Evolutionary conservation across 23 red algal genomes (phyloP).

Genomic region (Gracilaria caudata): DNA sequence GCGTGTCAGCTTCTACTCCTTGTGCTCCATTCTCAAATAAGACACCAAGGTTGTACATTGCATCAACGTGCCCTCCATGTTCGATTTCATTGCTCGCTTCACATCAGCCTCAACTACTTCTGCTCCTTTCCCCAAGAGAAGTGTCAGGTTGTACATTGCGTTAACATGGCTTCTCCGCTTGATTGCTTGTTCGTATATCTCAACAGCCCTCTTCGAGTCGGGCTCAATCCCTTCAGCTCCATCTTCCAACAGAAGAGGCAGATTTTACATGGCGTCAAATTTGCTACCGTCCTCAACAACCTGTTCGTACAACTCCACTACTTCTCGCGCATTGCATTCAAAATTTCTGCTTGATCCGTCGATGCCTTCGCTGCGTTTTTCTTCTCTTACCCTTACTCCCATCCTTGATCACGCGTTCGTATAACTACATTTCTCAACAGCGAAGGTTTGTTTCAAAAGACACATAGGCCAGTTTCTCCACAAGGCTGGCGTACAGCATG

Average conservation of each 20-base stretch:
- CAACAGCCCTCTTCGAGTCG: not conserved
- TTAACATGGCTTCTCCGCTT: not conserved
- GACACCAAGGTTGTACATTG: slow-evolving; percentile 38
- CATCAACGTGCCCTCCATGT: slow-evolving; percentile 6
- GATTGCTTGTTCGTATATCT: slow-evolving; percentile 8
- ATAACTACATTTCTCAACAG: too few species aligned
- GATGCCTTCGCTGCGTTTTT: not conserved
- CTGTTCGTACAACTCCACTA: slow-evolving; percentile 23
- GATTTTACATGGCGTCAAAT: not conserved
- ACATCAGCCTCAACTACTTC: not conserved
- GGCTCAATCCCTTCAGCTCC: slow-evolving; percentile 15
- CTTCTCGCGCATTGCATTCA: not conserved
- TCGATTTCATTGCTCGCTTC: not conserved
- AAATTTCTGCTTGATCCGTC: not conserved
- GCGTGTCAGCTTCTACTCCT: slow-evolving; percentile 11
- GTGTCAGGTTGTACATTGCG: slow-evolving; percentile 4
- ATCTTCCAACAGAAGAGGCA: slow-evolving; percentile 1
- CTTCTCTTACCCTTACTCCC: not conserved
- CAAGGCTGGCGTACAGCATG: too few species aligned
- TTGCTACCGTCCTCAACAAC: slow-evolving; percentile 8
- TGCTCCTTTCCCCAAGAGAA: not conserved
- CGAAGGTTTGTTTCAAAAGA: too few species aligned
- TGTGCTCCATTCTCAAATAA: slow-evolving; percentile 26
- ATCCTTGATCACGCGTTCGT: not conserved
- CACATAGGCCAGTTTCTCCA: too few species aligned